Evolutionary conservation across 768 basidiomycete genomes (phyloP).

Genomic region (Kwoniella newhampshirensis): DNA sequence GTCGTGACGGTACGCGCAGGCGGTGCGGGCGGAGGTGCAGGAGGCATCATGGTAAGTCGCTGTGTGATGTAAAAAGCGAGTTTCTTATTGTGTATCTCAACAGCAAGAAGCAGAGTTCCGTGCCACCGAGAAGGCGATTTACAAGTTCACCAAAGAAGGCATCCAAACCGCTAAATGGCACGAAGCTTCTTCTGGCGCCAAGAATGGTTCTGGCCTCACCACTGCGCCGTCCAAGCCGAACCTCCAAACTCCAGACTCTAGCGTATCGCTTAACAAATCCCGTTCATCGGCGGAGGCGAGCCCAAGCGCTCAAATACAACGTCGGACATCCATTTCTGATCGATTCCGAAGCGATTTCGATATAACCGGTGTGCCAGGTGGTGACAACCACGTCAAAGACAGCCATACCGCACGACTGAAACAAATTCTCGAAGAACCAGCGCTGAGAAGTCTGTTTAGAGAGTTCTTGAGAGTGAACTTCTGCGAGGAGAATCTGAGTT

Average conservation of each 20-base stretch:
- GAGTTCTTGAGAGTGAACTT: slow-evolving; percentile 92
- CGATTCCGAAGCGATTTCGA: slow-evolving; percentile 26
- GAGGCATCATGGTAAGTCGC: slow-evolving; percentile 42
- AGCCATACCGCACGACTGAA: slow-evolving; percentile 87
- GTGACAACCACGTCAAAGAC: slow-evolving; percentile 62
- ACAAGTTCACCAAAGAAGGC: slow-evolving; percentile 91
- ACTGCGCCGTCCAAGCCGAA: slow-evolving; percentile 28
- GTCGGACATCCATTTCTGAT: slow-evolving; percentile 20
- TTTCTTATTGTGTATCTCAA: slow-evolving; percentile 4
- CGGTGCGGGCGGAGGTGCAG: slow-evolving; percentile 43
- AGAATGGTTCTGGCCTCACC: slow-evolving; percentile 2
- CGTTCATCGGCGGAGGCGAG: slow-evolving; percentile 16
- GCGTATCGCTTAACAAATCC: slow-evolving; percentile 58
- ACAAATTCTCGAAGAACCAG: slow-evolving; percentile 90
- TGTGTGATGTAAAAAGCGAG: not conserved
- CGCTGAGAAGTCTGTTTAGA: slow-evolving; percentile 82
- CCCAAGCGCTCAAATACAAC: slow-evolving; percentile 7
- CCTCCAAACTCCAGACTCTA: slow-evolving; percentile 60
- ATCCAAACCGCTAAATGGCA: slow-evolving; percentile 84
- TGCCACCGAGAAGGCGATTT: slow-evolving; percentile 91
- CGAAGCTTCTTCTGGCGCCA: slow-evolving; percentile 23
- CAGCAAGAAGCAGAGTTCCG: slow-evolving; percentile 95
- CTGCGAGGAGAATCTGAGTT: slow-evolving; percentile 96
- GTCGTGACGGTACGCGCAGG: slow-evolving; percentile 43
- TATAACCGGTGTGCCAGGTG: slow-evolving; percentile 24